Base-by-base conservation (phyloP, 2,329 filamentous ascomycete genomes). In the Myriangium duriaei region DNA sequence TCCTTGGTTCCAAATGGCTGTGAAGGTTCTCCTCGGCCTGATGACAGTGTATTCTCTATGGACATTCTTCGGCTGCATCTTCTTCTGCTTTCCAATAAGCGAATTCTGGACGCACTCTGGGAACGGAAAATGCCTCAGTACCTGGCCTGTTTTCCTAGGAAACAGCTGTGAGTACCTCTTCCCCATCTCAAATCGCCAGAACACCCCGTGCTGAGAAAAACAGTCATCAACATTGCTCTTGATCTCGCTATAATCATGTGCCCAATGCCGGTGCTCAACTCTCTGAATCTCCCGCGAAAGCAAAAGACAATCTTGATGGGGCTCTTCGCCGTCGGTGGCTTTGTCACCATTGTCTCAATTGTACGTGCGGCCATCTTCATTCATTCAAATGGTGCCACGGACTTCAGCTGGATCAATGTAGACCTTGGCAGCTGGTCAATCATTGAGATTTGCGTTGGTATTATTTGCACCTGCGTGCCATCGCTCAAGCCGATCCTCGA, bases 21-120 rank as follows among this genome's bases (percentile, higher is more conserved):
- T 68, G 31, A 69, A 68, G 48, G 50, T 58, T 0, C 53, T 67
- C 4, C 44, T 57, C 16, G 43, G 37, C 2, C 47, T 58, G 37
- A 49, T 59, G 6, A 34, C 53, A 10, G 32, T 43, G 4, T 59
- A 56, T 34, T 48, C 50, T 2, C 32, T 56, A 15, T 54, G 49
- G 30, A 46, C 47, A 18, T 56, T 41, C 42, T 59, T 60, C 32
- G 59, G 53, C 17, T 54, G 54, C 10, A 55, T 59, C 29, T 55
- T 65, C 39, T 57, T 60, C 19, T 67, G 64, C 45, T 50, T 51
- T 1, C 64, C 64, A 0, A 51, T 65, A 5, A 43, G 53, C 9
- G 57, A 50, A 32, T 67, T 64, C 47, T 67, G 64, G 64, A 46
- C 59, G 28, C 47, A 14, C 12, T 40, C 37, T 5, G 45, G 50